These are phyloP conservation scores for Linnemannia elongata DNA, from an alignment of 192 early-diverging fungal species.

Conservation along the genomic window DNA sequence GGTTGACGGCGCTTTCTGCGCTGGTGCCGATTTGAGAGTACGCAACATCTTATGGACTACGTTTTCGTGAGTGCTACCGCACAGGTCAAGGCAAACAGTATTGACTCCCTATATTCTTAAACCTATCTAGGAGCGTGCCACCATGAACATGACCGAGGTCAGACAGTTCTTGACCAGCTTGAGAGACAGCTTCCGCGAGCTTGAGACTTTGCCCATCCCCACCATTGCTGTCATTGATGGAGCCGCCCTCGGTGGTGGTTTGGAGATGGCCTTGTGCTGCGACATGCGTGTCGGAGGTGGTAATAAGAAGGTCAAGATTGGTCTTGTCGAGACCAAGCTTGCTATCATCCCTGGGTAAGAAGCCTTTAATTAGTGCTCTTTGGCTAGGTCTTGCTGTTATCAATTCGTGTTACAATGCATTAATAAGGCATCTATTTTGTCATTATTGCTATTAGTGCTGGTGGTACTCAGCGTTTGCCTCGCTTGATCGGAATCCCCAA, in stretches of 20 bases:
- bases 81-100: background rate
- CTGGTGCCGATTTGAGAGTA: conserved; percentile 95
- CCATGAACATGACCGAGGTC: conserved; percentile 84
- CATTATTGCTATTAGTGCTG: conserved; percentile 71
- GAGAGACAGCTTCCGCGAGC: conserved; percentile 80
- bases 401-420: background rate
- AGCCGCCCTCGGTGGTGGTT: conserved; percentile 91
- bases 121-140: conserved; percentile 76
- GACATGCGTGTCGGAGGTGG: conserved; percentile 90
- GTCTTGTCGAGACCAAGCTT: conserved; percentile 91
- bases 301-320: conserved; percentile 76
- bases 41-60: background rate
- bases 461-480: conserved; percentile 93
- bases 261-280: conserved; percentile 91
- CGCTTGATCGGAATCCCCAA: conserved; percentile 87
- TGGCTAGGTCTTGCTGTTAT: background rate
- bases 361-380: background rate
- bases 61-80: background rate
- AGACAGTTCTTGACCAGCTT: conserved; percentile 85
- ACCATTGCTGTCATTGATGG: conserved; percentile 97
- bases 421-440: background rate
- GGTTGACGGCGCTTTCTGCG: conserved; percentile 90
- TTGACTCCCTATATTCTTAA: background rate
- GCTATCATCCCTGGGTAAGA: conserved; percentile 95
- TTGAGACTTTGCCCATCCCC: conserved; percentile 91